Percentiles rank a stretch among this genome's conserved stretches.
Evolutionary conservation across 352 stramenopile species (phyloP).

Genomic region (Phytophthora colocasiae): DNA sequence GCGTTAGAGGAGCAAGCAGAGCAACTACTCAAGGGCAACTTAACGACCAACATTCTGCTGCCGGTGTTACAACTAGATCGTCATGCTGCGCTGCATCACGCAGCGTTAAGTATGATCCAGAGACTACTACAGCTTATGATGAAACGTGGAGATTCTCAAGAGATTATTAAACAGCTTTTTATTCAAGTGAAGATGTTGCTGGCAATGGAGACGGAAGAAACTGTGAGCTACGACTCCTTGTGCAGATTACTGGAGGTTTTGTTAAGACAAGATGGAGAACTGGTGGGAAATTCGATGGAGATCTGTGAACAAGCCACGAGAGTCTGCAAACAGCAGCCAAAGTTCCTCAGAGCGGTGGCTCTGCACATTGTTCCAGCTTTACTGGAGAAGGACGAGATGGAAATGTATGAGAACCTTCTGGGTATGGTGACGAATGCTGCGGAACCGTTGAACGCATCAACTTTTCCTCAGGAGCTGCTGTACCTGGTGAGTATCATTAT

Average conservation of each 20-base stretch:
- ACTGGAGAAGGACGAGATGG: slow-evolving; percentile 20
- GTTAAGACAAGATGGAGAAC: slow-evolving; percentile 25
- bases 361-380: slow-evolving; percentile 58
- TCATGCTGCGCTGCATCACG: slow-evolving; percentile 37
- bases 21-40: slow-evolving; percentile 9
- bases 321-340: slow-evolving; percentile 43
- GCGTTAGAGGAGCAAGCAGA: neutral
- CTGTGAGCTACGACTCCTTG: slow-evolving; percentile 52
- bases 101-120: slow-evolving; percentile 35
- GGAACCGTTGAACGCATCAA: slow-evolving; percentile 17
- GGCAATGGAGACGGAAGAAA: slow-evolving; percentile 11
- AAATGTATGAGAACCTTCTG: slow-evolving; percentile 24
- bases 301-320: slow-evolving; percentile 54
- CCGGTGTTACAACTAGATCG: slow-evolving; percentile 35
- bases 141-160: neutral
- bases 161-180: slow-evolving; percentile 15
- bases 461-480: slow-evolving; percentile 57
- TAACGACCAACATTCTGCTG: slow-evolving; percentile 41
- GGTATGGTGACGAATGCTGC: slow-evolving; percentile 34
- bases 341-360: slow-evolving; percentile 54
- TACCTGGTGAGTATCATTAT: slow-evolving; percentile 72
- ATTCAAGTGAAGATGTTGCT: slow-evolving; percentile 13
- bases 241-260: slow-evolving; percentile 59
- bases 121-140: slow-evolving; percentile 25
- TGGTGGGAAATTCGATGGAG: slow-evolving; percentile 28